Base-by-base conservation (phyloP, 2,329 filamentous ascomycete species). In the Gremmenia infestans region DNA sequence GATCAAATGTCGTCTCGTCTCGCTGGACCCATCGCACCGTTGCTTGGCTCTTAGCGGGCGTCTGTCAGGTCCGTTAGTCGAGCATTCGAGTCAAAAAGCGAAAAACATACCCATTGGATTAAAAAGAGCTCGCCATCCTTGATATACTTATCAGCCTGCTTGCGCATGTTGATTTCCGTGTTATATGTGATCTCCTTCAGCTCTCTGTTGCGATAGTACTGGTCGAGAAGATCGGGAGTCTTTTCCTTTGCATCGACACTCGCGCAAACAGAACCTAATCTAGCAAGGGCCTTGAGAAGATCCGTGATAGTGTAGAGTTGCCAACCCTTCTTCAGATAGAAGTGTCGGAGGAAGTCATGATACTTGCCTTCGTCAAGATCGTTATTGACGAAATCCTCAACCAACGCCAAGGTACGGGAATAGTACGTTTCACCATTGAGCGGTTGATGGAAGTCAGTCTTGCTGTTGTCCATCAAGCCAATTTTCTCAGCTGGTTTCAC, bases 81-180 rank as follows among this genome's bases (percentile, higher is more conserved):
- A 53, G 57, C 49, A 32, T 39, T n/a, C 50, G 4, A 25, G 14
- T 43, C 8, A 39, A 14, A 19, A 54, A n/a, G 46, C 48, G 12
- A 5, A 25, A 19, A 23, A 85, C 91, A 81, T 85, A 97, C 93
- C 78, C 88, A 97, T 69, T 87, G 86, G 63, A 97, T 86, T 50
- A 91, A 85, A 72, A 96, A 97, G 60, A 96, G 83, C 67, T 97
- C 93, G 15, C 88, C 88, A 61, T 97, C 93, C 76, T 95, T 96
- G 63, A 94, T 85, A 68, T 91, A 86, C 73, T 94, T 94, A 73
- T 97, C 91, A 1, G 94, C 91, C 69, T 91, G 90, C 72, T 95
- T 96, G 59, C 93, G 85, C 58, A 93, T 91, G 67, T 88, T 89
- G 58, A 96, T 90, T 75, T 97, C 93, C 32, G 87, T 86, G 71